Conservation (phyloP, 495 filamentous ascomycete species). For the Platismatia glauca region DNA sequence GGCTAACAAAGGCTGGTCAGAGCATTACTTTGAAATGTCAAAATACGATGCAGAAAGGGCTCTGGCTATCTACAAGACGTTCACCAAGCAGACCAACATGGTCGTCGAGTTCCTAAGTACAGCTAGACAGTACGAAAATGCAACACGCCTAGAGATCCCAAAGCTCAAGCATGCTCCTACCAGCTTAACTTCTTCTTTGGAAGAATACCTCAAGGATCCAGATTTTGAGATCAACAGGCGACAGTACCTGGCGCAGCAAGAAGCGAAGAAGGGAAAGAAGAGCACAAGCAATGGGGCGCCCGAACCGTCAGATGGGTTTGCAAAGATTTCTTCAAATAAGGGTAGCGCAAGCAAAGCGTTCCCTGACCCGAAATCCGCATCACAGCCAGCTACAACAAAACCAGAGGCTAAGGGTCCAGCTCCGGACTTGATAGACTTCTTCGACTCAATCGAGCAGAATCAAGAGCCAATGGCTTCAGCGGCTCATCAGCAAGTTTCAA, state of each 20-base stretch:
- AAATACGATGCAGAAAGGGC: conserved; percentile 86
- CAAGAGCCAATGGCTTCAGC: conserved; percentile 62
- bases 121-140: conserved; percentile 80
- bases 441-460: conserved; percentile 92
- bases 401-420: conserved; percentile 51
- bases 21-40: conserved; percentile 98
- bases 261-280: conserved; percentile 59
- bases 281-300: conserved; percentile 21
- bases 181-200: conserved; percentile 76
- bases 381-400: conserved; percentile 20
- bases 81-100: conserved; percentile 83
- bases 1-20: conserved; percentile 35
- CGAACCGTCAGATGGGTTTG: conserved; percentile 21
- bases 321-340: conserved; percentile 25
- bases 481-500: conserved; percentile 31
- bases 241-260: conserved; percentile 80
- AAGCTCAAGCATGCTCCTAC: conserved; percentile 97
- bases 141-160: conserved; percentile 87
- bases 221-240: conserved; percentile 92
- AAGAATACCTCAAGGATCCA: conserved; percentile 90
- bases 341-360: conserved; percentile 20
- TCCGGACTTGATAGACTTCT: conserved; percentile 92
- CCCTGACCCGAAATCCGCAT: conserved; percentile 25
- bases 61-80: conserved; percentile 85
- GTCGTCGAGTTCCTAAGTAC: conserved; percentile 85